Percentiles rank a stretch among this genome's conserved stretches.
Evolutionary conservation across 1,284 basidiomycete genomes (phyloP).

Genomic region (Phellopilus nigrolimitatus): DNA sequence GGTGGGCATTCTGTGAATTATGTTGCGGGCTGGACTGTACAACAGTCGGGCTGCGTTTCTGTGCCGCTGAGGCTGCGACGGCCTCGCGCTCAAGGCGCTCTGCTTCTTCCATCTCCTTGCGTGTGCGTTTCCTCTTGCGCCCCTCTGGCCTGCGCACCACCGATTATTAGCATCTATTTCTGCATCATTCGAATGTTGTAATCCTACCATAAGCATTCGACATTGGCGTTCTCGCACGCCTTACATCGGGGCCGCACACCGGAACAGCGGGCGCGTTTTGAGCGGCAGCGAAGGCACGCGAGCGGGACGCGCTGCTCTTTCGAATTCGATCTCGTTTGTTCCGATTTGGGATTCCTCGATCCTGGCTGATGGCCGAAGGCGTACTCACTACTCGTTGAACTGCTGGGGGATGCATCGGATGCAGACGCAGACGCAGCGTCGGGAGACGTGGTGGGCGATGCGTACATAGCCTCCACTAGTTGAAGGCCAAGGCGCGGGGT

Average conservation of each 20-base stretch:
- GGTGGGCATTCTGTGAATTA: not conserved
- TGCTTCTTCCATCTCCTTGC: slow-evolving; percentile 36
- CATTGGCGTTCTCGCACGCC: slow-evolving; percentile 31
- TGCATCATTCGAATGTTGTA: not conserved
- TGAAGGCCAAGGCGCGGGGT: no score
- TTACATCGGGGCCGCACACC: slow-evolving; percentile 32
- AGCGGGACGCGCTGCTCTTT: slow-evolving; percentile 16
- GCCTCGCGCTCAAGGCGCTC: slow-evolving; percentile 25
- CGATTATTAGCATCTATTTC: not conserved
- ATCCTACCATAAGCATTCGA: slow-evolving; percentile 31
- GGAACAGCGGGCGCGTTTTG: slow-evolving; percentile 34
- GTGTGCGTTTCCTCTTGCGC: slow-evolving; percentile 33
- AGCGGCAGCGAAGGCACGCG: slow-evolving; percentile 29
- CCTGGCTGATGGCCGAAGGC: not conserved
- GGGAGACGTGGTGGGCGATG: not conserved
- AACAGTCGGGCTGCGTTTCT: slow-evolving; percentile 5
- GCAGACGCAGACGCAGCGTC: not conserved
- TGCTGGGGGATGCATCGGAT: not conserved
- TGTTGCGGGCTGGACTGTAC: not conserved
- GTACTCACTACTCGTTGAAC: not conserved
- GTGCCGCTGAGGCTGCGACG: slow-evolving; percentile 12
- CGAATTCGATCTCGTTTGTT: not conserved
- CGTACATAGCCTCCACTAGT: no score
- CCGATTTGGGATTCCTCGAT: not conserved
- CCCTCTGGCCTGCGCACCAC: slow-evolving; percentile 26